Conservation (phyloP, 2,329 filamentous ascomycete species). For the Thielaviopsis euricoi region DNA sequence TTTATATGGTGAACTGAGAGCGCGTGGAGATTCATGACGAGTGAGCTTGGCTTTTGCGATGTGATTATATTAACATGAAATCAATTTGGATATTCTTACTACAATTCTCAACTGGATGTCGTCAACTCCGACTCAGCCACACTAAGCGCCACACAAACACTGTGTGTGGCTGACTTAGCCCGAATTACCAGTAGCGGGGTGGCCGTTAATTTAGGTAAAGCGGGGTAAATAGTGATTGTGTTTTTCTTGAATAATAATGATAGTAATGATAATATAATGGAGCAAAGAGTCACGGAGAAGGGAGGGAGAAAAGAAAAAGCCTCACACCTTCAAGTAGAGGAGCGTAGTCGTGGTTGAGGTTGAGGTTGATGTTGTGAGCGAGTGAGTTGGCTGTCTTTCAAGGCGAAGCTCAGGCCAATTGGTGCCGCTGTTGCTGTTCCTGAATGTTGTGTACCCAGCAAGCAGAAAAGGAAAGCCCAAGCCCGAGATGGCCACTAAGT, state of each 20-base stretch:
- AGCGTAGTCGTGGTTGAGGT: too few relatives aligned
- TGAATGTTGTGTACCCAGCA: neutral
- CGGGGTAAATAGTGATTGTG: neutral
- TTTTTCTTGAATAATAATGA: neutral
- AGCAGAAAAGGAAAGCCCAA: neutral
- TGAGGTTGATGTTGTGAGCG: too few relatives aligned
- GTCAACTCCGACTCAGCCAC: neutral
- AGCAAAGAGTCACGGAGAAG: neutral
- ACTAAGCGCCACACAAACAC: neutral
- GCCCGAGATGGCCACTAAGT: neutral
- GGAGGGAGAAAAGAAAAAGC: neutral
- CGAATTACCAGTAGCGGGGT: neutral
- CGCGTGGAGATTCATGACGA: too few relatives aligned
- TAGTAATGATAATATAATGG: too few relatives aligned
- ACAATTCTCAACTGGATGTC: too few relatives aligned
- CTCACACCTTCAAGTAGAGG: too few relatives aligned
- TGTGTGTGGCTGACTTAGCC: neutral
- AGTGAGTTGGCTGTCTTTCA: neutral
- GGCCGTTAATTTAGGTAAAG: neutral
- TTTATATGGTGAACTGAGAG: too few relatives aligned
- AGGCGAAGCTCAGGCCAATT: neutral
- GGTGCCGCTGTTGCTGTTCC: neutral
- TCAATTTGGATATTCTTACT: too few relatives aligned
- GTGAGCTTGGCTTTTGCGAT: too few relatives aligned
- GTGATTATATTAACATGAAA: too few relatives aligned